A percentile compares a stretch with the other conserved stretches of the same genome.
Evolutionary conservation across 2,329 filamentous ascomycete genomes (phyloP).

Genomic region (Aspergillus sp.): DNA sequence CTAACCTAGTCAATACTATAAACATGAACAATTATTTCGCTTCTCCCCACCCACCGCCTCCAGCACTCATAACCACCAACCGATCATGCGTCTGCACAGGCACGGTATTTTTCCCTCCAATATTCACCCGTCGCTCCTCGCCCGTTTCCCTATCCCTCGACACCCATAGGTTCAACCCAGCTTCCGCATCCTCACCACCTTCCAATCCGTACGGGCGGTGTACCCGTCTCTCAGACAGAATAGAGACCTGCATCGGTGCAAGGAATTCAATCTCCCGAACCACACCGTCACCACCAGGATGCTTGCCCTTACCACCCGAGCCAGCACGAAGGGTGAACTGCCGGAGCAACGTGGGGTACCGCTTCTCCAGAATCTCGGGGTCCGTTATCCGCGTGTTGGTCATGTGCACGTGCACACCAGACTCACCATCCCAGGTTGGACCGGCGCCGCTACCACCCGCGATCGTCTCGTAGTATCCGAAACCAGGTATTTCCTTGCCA

Average conservation of each 20-base stretch:
- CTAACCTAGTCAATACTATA: not conserved
- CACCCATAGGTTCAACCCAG: slow-evolving; percentile 84
- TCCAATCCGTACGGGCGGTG: slow-evolving; percentile 74
- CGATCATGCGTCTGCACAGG: slow-evolving; percentile 54
- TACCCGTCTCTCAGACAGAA: slow-evolving; percentile 69
- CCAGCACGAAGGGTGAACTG: slow-evolving; percentile 62
- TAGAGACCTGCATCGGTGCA: slow-evolving; percentile 71
- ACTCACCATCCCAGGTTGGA: slow-evolving; percentile 66
- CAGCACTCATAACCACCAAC: slow-evolving; percentile 55
- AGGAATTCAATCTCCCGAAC: slow-evolving; percentile 79
- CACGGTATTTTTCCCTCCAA: slow-evolving; percentile 59
- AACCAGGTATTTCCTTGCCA: slow-evolving; percentile 59
- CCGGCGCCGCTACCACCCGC: slow-evolving; percentile 74
- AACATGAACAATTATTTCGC: slow-evolving; percentile 5
- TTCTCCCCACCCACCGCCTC: slow-evolving; percentile 39
- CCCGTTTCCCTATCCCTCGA: slow-evolving; percentile 57
- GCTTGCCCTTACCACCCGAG: slow-evolving; percentile 60
- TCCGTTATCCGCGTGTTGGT: slow-evolving; percentile 84
- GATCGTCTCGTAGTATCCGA: slow-evolving; percentile 85
- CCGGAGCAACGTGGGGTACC: slow-evolving; percentile 69
- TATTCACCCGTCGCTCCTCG: slow-evolving; percentile 48
- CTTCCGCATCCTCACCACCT: slow-evolving; percentile 70
- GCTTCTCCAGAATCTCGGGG: slow-evolving; percentile 70
- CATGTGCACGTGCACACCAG: slow-evolving; percentile 77
- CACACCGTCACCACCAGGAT: slow-evolving; percentile 68